Evolutionary conservation across 1,284 basidiomycete species (phyloP).

Genomic region (Fomitopsis palustris): DNA sequence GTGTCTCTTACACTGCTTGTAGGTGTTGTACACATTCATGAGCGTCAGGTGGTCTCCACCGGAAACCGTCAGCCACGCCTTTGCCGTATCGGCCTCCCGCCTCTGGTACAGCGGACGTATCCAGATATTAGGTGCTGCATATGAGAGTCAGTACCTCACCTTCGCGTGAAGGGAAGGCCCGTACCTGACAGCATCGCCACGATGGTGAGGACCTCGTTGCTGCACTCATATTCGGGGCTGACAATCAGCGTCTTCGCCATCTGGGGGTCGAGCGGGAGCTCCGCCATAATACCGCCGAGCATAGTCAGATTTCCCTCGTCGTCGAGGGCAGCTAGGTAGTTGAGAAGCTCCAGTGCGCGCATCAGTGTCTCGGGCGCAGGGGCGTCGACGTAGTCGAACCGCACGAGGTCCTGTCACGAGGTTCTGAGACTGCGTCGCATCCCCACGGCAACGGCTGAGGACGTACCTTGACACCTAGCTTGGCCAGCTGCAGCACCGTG

Average conservation of each 20-base stretch:
- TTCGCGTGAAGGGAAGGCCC: conserved; percentile 16
- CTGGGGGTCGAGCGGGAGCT: conserved; percentile 95
- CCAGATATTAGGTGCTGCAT: conserved; percentile 88
- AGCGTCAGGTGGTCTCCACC: conserved; percentile 96
- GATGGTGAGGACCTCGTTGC: conserved; percentile 93
- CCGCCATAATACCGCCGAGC: conserved; percentile 92
- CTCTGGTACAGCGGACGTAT: conserved; percentile 86
- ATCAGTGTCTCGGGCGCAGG: conserved; percentile 98
- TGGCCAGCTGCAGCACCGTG: conserved; percentile 96
- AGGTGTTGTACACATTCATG: conserved; percentile 95
- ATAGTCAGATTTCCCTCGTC: conserved; percentile 92
- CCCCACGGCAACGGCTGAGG: too few species aligned
- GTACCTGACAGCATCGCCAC: conserved; percentile 93
- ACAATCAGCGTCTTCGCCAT: conserved; percentile 93
- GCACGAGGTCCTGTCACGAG: conserved; percentile 70
- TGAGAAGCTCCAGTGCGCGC: conserved; percentile 94
- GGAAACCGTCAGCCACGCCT: conserved; percentile 85
- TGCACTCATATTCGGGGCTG: conserved; percentile 94
- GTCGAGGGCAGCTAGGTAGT: conserved; percentile 90
- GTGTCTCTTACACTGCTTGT: conserved; percentile 68
- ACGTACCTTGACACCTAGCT: conserved; percentile 92
- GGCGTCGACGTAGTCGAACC: conserved; percentile 95
- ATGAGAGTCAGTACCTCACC: neutral
- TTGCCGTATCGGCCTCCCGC: conserved; percentile 90
- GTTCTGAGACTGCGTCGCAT: neutral